A percentile compares a stretch with the other conserved stretches of the same genome.
Conservation (phyloP, 768 basidiomycete species). For the Cyathus striatus region DNA sequence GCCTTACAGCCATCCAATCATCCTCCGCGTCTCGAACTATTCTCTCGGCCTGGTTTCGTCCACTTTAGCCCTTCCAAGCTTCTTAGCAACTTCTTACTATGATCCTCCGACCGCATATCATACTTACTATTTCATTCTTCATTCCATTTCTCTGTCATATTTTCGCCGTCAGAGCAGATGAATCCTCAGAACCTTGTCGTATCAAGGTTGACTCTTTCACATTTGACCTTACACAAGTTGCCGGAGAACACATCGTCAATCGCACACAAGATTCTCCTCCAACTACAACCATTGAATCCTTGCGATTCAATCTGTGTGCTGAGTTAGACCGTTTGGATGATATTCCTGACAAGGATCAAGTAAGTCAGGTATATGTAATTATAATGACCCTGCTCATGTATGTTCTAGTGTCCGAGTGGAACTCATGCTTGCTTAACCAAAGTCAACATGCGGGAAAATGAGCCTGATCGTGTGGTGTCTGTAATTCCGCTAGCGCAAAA, state of each 20-base stretch:
- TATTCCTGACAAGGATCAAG: conserved; percentile 61
- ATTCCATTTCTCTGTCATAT: conserved; percentile 10
- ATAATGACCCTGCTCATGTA: too few relatives aligned
- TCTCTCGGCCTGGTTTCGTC: conserved; percentile 6
- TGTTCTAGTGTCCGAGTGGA: conserved; percentile 66
- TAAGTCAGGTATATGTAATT: conserved; percentile 34
- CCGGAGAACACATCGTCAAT: conserved; percentile 43
- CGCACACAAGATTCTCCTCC: conserved; percentile 60
- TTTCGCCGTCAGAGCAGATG: conserved; percentile 24
- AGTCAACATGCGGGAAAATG: conserved; percentile 52
- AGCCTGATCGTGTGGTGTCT: conserved; percentile 55
- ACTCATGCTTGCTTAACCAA: conserved; percentile 74
- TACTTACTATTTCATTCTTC: conserved; percentile 7
- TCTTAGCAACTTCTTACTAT: conserved; percentile 10
- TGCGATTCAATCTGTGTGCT: conserved; percentile 66
- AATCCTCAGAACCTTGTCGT: conserved; percentile 33
- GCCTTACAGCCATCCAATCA: background rate
- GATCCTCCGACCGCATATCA: conserved; percentile 17
- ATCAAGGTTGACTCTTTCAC: too few relatives aligned
- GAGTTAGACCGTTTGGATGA: conserved; percentile 44
- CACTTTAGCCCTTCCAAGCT: background rate
- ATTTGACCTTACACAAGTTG: conserved; percentile 59
- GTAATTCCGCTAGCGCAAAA: conserved; percentile 71
- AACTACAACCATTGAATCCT: conserved; percentile 49
- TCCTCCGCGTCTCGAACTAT: conserved; percentile 1